Conservation (phyloP, 192 early-diverging fungal species). For the Rhizophagus prolifer region DNA sequence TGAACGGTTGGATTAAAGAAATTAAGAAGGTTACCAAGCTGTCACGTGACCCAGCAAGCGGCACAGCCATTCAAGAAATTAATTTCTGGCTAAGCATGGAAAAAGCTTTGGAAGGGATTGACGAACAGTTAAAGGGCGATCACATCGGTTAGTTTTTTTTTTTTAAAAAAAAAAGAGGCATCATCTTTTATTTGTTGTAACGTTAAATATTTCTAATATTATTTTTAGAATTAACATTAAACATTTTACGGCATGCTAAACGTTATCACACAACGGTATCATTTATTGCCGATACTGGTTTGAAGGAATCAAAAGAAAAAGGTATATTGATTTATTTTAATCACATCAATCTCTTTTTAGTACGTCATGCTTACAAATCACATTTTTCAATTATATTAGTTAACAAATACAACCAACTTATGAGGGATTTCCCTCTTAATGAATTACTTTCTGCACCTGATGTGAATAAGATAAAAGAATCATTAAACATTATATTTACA, state of each 20-base stretch:
- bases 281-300: constrained; percentile 96
- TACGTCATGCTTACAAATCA: neutral
- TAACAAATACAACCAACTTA: constrained; percentile 92
- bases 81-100: constrained; percentile 99
- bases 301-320: constrained; percentile 91
- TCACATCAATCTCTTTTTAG: neutral
- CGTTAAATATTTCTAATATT: no score
- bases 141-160: constrained; percentile 55
- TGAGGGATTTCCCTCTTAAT: constrained; percentile 98
- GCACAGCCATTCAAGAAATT: constrained; percentile 96
- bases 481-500: constrained; percentile 81
- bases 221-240: constrained; percentile 78
- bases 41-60: constrained; percentile 81
- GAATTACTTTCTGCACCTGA: constrained; percentile 96
- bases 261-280: constrained; percentile 97
- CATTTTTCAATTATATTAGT: constrained; percentile 46
- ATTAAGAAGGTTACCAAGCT: constrained; percentile 97
- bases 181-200: no score
- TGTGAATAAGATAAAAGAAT: constrained; percentile 74
- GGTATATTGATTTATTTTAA: constrained; percentile 36
- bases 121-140: constrained; percentile 92
- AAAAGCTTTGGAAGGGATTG: constrained; percentile 85
- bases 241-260: constrained; percentile 94
- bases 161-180: neutral
- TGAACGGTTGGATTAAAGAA: constrained; percentile 99